Percentiles rank a stretch among this genome's conserved stretches.
These are phyloP conservation scores for Ogataea degrootiae DNA, from an alignment of 805 yeast genomes.

Conservation along the genomic window DNA sequence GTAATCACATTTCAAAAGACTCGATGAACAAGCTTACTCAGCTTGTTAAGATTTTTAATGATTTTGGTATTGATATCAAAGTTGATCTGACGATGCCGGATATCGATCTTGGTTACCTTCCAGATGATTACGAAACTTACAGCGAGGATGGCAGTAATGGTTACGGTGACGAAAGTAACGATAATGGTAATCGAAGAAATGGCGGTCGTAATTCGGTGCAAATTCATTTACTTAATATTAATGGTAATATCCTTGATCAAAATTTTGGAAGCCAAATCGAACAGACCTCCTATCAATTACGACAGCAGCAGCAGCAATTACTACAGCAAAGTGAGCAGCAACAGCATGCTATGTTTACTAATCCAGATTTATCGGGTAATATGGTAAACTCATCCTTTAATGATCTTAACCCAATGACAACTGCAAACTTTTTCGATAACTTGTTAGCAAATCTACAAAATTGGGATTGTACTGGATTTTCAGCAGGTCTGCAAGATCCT, in stretches of 20 bases:
- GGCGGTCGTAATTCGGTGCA: constrained; percentile 4
- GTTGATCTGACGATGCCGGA: constrained; percentile 12
- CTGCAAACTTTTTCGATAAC: constrained; percentile 14
- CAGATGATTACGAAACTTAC: constrained; percentile 2
- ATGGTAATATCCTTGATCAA: constrained; percentile 12
- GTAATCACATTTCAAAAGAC: constrained; percentile 26
- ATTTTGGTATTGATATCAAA: constrained; percentile 13
- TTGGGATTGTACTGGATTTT: constrained; percentile 17
- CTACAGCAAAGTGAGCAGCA: constrained; percentile 2
- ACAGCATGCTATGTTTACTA: constrained; percentile 1
- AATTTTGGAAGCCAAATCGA: constrained; percentile 13
- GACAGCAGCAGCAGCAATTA: constrained; percentile 13
- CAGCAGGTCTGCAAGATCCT: no score
- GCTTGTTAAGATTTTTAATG: constrained; percentile 17
- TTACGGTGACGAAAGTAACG: not conserved
- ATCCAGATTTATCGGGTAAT: not conserved
- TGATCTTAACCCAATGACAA: constrained; percentile 9
- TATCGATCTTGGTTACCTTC: constrained; percentile 4
- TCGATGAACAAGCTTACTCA: constrained; percentile 22
- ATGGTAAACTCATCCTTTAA: constrained; percentile 1
- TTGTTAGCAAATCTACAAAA: constrained; percentile 20
- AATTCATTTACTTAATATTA: constrained; percentile 10
- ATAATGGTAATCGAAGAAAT: not conserved
- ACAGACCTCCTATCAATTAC: constrained; percentile 14
- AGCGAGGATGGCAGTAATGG: constrained; percentile 1